phyloP scores from a whole-genome alignment of 2,329 filamentous ascomycete species.

The Fusarium albosuccineum region DNA sequence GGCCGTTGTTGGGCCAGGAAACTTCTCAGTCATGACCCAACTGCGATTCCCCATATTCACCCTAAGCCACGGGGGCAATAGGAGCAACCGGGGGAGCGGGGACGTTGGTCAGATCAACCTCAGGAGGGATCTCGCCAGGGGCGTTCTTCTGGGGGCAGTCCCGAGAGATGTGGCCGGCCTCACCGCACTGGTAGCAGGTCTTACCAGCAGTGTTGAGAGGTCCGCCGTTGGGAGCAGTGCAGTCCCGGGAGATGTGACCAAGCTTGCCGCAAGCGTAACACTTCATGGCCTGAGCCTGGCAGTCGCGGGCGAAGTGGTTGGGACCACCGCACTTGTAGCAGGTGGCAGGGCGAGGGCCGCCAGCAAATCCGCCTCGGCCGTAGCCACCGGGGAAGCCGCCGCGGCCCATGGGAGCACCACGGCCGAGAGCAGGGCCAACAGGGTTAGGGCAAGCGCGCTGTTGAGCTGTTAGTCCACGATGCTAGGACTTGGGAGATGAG shows the following conservation, averaged over 20 bases:
- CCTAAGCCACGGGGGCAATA: constrained; percentile 57
- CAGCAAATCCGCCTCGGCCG: constrained; percentile 80
- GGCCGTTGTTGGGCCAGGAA: constrained; percentile 25
- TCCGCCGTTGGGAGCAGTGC: constrained; percentile 95
- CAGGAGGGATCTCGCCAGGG: constrained; percentile 60
- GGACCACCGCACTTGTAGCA: constrained; percentile 86
- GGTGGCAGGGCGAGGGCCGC: constrained; percentile 76
- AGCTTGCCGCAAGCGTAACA: constrained; percentile 98
- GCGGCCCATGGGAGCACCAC: constrained; percentile 76
- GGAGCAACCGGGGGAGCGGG: constrained; percentile 61
- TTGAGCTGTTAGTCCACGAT: constrained; percentile 29
- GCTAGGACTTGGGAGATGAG: not conserved
- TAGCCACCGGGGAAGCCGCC: constrained; percentile 75
- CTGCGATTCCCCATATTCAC: constrained; percentile 21
- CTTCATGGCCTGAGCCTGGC: constrained; percentile 98
- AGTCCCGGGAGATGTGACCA: constrained; percentile 92
- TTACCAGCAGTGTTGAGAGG: constrained; percentile 96
- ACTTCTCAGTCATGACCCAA: constrained; percentile 18
- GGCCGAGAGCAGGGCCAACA: constrained; percentile 70
- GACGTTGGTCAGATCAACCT: constrained; percentile 59
- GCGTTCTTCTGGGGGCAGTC: constrained; percentile 85
- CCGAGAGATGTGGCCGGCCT: constrained; percentile 95
- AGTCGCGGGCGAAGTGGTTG: constrained; percentile 98
- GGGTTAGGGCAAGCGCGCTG: constrained; percentile 88
- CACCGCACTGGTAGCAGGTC: constrained; percentile 98